A percentile compares a stretch with the other conserved stretches of the same genome.
Conservation (phyloP, 2,329 filamentous ascomycete species). For the Eutypella sp. region DNA sequence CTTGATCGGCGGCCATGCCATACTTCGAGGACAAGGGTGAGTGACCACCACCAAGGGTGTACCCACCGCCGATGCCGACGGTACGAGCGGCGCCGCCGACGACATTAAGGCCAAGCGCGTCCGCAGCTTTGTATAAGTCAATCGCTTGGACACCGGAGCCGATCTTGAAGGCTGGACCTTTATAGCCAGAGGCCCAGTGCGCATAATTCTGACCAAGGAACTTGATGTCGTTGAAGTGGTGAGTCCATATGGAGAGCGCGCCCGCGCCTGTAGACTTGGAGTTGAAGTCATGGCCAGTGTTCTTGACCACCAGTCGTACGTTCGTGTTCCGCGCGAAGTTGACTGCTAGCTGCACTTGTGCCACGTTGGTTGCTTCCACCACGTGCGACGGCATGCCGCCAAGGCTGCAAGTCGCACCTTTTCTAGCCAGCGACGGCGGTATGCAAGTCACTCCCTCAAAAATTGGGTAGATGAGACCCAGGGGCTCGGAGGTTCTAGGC, state of each 20-base stretch:
- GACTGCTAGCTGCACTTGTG: conserved; percentile 40
- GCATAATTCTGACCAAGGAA: conserved; percentile 26
- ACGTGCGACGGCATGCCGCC: conserved; percentile 39
- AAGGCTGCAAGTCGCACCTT: conserved; percentile 27
- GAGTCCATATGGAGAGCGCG: conserved; percentile 32
- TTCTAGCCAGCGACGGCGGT: conserved; percentile 20
- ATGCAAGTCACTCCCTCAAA: conserved; percentile 24
- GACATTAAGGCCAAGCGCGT: conserved; percentile 39
- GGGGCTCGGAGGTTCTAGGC: conserved; percentile 18
- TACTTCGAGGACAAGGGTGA: conserved; percentile 41
- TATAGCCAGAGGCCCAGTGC: conserved; percentile 9
- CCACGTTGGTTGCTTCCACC: conserved; percentile 36
- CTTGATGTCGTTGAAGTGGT: conserved; percentile 26
- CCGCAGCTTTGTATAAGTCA: conserved; percentile 47
- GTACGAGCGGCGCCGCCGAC: conserved; percentile 48
- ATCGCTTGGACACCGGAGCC: conserved; percentile 50
- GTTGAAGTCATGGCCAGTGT: conserved; percentile 49
- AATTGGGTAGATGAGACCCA: conserved; percentile 33
- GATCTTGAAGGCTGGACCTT: conserved; percentile 48
- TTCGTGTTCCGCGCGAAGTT: conserved; percentile 42
- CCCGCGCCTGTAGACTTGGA: conserved; percentile 32
- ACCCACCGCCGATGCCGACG: conserved; percentile 46
- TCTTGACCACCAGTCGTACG: conserved; percentile 44
- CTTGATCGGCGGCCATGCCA: conserved; percentile 44
- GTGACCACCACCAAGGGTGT: conserved; percentile 46